Base-by-base conservation (phyloP, 352 stramenopile species). In the Pythium folliculosum region DNA sequence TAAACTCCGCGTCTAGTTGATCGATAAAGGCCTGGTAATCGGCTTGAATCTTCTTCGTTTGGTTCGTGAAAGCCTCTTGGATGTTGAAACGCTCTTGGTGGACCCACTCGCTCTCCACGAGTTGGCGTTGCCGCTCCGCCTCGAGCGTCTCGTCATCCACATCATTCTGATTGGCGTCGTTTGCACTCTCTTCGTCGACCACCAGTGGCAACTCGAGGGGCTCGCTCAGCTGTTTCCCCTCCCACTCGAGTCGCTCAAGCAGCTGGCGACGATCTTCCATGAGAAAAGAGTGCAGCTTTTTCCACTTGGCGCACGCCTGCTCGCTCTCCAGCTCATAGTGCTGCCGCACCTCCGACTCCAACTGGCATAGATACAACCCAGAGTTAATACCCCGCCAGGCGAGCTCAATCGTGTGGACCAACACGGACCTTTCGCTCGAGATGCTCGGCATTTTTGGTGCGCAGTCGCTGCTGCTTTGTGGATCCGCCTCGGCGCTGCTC, bases 41-140 rank as follows among this genome's bases (percentile, higher is more conserved):
- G 13, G 66, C 54, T 23, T 88, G 77, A 14, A 88, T 71, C 55
- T 86, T 82, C 40, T 77, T 77, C 0, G 71, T 80, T 60, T 90
- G 80, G 47, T 81, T 86, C 8, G 77, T 88, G 58, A 90, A 88
- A 2, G 83, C 83, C 43, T 90, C 77, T 53, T 91, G 75, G 44
- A 91, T 77, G 51, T 86, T 90, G 54, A 89, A 91, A 1, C 81
- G 80, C 43, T 91, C 83, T 48, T 90, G 81, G 9, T 76, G 63
- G 54, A 86, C 71, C 81, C 83, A 89, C 27, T 88, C 71, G 44
- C 75, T 69, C 35, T 76, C 65, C 32, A 78, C 51, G 16, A 78
- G 65, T 12, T 73, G 45, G 0, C 65, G 69, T 27, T 79, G 54
- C 6, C 47, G 65, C 30, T 77, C 64, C 27, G 69, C 70, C 30